Evolutionary conservation across 148 eudicot genomes (phyloP), one percentile per base, ranked within the genome.

Genomic region (Rheum nobile): DNA sequence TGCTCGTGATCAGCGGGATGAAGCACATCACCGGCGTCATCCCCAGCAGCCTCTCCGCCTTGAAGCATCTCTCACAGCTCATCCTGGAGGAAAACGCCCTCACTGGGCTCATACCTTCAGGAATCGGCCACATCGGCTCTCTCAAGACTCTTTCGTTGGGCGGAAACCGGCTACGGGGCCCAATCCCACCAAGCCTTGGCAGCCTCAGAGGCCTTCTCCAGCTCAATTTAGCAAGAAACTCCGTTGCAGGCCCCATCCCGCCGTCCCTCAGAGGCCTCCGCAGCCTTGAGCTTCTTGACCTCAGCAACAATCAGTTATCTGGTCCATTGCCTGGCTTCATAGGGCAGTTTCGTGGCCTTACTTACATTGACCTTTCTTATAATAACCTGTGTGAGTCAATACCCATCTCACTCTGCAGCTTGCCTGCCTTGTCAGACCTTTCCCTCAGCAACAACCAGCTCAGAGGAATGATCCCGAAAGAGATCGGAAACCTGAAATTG

Each of bases 1-100:
- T 80, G 17, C 17, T 93, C 74, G 78, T 90, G 8, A 84, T 93
- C 34, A 93, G 88, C 77, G 98, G 98, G 13, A 90, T 93, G 98
- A 85, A 80, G 71, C 72, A 76, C 28, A 85, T 93, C 72, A 28
- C 77, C 1, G 98, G 98, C 44, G 22, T 74, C 4, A 88, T 93
- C 38, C 98, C 98, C 1, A 55, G 73, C 5, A 82, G 81, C n/a
- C 75, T 90, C 21, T 75, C 89, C 19, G 80, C 77, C 65, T 83
- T 93, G 28, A 74, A 77, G n/a, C 82, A 79, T 17, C 85, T 93
- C 38, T 75, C 90, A 17, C 96, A 88, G 80, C 82, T 93, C 14
- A 82, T 88, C 39, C 80, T 93, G 1, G 98, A 93, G 67, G 93
- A 86, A 22, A 93, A 93, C 71, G 71, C 93, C 3, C 83, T 93